phyloP scores from a whole-genome alignment of 164 flowering plant species.

The Vitis rupestris region DNA sequence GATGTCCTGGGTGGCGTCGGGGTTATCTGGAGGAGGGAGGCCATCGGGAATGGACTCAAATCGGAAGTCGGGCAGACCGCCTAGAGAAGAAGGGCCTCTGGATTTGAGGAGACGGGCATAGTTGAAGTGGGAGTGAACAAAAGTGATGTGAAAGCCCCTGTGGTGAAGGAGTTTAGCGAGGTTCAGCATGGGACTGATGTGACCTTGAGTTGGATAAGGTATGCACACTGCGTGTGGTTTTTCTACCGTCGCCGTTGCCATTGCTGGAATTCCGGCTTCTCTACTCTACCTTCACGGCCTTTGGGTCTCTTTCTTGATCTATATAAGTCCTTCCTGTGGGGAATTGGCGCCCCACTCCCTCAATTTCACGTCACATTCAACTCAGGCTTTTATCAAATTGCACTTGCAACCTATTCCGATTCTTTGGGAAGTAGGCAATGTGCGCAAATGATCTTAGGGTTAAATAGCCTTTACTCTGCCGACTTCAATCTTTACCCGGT shows the following conservation, averaged over 20 bases:
- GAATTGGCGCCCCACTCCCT: no score
- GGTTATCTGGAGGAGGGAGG: slow-evolving; percentile 29
- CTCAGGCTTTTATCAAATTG: no score
- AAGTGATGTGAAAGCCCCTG: slow-evolving; percentile 38
- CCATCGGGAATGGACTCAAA: slow-evolving; percentile 56
- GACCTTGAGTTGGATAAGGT: slow-evolving; percentile 43
- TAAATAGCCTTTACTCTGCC: no score
- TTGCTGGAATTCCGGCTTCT: no score
- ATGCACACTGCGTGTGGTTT: slow-evolving; percentile 40
- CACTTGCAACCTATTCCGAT: no score
- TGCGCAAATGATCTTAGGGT: no score
- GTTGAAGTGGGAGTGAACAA: slow-evolving; percentile 39
- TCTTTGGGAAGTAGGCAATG: no score
- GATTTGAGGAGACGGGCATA: slow-evolving; percentile 39
- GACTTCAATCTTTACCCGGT: no score
- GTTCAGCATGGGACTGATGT: slow-evolving; percentile 35
- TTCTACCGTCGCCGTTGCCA: neutral
- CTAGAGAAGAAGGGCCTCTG: slow-evolving; percentile 30
- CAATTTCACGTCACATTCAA: no score
- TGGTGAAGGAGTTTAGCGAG: slow-evolving; percentile 36
- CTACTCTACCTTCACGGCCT: no score
- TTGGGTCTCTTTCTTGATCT: no score
- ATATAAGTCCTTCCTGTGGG: no score
- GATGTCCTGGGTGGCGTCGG: slow-evolving; percentile 45
- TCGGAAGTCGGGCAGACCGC: slow-evolving; percentile 30